A percentile compares a stretch with the other conserved stretches of the same genome.
Conservation (phyloP, 768 basidiomycete genomes). For the Cubamyces lactineus region DNA sequence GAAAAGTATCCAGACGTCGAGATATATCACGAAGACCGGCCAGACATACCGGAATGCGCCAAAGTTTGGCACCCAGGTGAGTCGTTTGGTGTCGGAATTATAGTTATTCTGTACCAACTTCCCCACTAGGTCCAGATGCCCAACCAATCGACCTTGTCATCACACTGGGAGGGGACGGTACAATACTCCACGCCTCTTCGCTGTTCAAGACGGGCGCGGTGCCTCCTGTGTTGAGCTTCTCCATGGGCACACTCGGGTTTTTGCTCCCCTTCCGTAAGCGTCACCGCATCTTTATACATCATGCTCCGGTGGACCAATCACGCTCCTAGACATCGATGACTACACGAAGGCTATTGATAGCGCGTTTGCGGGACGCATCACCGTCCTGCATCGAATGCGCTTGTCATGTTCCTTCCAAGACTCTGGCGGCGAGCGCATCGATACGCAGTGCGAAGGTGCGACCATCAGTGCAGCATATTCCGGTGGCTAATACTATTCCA, state of each 20-base stretch:
- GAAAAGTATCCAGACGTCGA: constrained; percentile 36
- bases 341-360: constrained; percentile 79
- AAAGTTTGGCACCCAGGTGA: constrained; percentile 62
- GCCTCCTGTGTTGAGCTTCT: constrained; percentile 89
- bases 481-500: not conserved
- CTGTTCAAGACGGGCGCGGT: constrained; percentile 90
- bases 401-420: constrained; percentile 80
- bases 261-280: constrained; percentile 89
- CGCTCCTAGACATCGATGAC: constrained; percentile 77
- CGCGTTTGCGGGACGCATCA: constrained; percentile 78
- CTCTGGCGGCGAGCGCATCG: constrained; percentile 57
- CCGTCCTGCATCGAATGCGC: constrained; percentile 88
- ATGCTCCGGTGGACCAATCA: not conserved
- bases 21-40: constrained; percentile 41
- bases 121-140: constrained; percentile 45
- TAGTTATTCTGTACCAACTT: not conserved
- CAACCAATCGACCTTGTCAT: constrained; percentile 83
- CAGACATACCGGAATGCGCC: constrained; percentile 54
- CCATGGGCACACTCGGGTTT: constrained; percentile 93
- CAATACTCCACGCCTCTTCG: constrained; percentile 91
- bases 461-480: not conserved
- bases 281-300: not conserved
- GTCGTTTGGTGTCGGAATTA: constrained; percentile 15
- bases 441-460: constrained; percentile 61
- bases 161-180: constrained; percentile 93